These are phyloP conservation scores for Nasturtium officinale DNA, from an alignment of 345 rosid species.

Conservation along the genomic window DNA sequence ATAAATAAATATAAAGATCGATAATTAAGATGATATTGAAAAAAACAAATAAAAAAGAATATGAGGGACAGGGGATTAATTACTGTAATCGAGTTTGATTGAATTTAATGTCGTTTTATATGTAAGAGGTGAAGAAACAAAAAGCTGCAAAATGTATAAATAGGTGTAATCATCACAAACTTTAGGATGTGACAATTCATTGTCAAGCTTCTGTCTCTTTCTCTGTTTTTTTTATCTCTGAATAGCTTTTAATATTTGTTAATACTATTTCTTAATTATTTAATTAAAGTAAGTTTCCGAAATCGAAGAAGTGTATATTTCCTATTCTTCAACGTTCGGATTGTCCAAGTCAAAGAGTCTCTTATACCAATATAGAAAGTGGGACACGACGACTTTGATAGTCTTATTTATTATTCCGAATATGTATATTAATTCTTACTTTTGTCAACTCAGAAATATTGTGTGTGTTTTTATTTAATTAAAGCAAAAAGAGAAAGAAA, in stretches of 20 bases:
- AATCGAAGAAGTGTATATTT: constrained; percentile 3
- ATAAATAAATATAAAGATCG: neutral
- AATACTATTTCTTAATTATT: constrained; percentile 2
- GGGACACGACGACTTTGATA: constrained; percentile 36
- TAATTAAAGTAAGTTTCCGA: constrained; percentile 8
- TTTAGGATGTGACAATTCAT: constrained; percentile 60
- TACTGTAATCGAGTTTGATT: constrained; percentile 13
- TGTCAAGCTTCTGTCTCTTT: constrained; percentile 45
- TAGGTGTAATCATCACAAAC: constrained; percentile 58
- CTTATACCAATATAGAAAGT: constrained; percentile 45
- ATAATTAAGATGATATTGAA: neutral
- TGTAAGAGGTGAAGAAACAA: constrained; percentile 27
- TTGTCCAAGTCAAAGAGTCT: constrained; percentile 36
- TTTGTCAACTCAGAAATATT: neutral
- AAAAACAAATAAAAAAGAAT: neutral
- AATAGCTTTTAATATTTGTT: constrained; percentile 18
- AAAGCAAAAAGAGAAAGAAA: neutral
- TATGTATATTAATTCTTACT: neutral
- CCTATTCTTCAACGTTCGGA: constrained; percentile 30
- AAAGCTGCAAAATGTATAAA: constrained; percentile 38
- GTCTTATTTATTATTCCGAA: neutral
- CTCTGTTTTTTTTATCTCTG: constrained; percentile 36
- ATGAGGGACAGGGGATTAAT: constrained; percentile 20
- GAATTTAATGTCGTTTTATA: constrained; percentile 28
- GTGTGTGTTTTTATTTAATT: neutral